Percentiles rank a stretch among this genome's conserved stretches.
phyloP scores from a whole-genome alignment of 441 rosid genomes.

The Cnidoscolus chayamansa region DNA sequence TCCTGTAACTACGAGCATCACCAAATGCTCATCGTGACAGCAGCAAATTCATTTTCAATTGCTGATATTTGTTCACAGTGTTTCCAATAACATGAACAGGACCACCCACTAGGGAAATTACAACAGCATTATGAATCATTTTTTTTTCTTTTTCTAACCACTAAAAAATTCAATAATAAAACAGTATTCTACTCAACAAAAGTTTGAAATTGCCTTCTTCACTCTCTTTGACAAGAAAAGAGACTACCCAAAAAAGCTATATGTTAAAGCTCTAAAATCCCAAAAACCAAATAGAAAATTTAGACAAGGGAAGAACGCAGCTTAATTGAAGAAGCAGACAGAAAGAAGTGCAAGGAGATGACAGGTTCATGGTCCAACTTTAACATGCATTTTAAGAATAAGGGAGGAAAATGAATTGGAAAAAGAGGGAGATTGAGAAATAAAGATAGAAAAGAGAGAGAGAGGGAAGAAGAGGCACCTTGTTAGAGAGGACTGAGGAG shows the following conservation, averaged over 20 bases:
- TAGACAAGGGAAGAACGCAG: not conserved
- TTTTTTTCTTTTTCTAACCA: not conserved
- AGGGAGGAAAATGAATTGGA: too few species aligned
- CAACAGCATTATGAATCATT: not conserved
- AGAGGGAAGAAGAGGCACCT: not conserved
- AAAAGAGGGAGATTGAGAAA: not conserved
- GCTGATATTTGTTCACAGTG: not conserved
- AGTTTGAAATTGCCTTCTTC: not conserved
- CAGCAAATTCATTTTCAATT: constrained; percentile 3
- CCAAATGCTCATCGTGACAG: not conserved
- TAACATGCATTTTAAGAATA: too few species aligned
- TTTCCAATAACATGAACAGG: not conserved
- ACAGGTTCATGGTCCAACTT: not conserved
- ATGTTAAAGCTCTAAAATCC: not conserved
- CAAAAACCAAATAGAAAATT: constrained; percentile 11
- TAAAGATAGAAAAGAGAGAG: not conserved
- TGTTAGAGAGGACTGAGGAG: not conserved
- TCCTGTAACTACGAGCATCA: not conserved
- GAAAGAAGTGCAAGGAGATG: not conserved
- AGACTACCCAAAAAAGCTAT: not conserved
- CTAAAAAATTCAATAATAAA: not conserved
- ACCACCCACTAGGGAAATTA: not conserved
- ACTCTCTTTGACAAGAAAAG: too few species aligned
- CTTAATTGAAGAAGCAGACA: too few species aligned
- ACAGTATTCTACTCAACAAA: not conserved